Evolutionary conservation across 768 basidiomycete species (phyloP), one percentile per base, ranked within the genome.

Genomic region (Aureoboletus auriporus): DNA sequence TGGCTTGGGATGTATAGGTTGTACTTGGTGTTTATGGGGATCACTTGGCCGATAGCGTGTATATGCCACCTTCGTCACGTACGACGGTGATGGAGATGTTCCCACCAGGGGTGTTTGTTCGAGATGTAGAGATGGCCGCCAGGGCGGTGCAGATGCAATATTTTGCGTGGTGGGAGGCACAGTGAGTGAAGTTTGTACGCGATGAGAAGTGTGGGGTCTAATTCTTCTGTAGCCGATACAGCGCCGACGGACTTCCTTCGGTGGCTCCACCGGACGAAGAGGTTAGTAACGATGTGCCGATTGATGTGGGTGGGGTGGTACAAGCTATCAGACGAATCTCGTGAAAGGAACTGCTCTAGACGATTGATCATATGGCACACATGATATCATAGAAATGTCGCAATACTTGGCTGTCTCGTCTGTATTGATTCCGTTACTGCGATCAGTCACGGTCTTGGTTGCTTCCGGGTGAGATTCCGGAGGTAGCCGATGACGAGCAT

Each of bases 11-110:
- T 45, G 36, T 35, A 23, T 43, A 86, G 84, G 66, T 87, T 48
- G 65, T 86, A 28, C 54, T 88, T 33, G 82, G 84, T 34, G 76
- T 80, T 14, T 71, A 81, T 55, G 79, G 84, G 4, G 60, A 70
- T 44, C 77, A 83, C 52, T 74, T 90, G 27, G 71, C 86, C 54
- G 87, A 91, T 60, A 66, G 79, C 46, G 65, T 86, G 13, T 90
- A 83, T 69, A 82, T 91, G 78, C 78, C 77, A 49, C 77, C 77
- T 5, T 77, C 79, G 23, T 57, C 72, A 13, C 71, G 76, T 23
- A 74, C 86, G 17, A 81, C 83, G 4, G 71, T 91, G 31, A 79
- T 91, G 70, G 90, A 93, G 67, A 74, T 92, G 58, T 90, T 87
- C 68, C 84, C 82, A 16, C 69, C 75, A 3, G 77, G 76, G n/a